phyloP scores from a whole-genome alignment of 768 basidiomycete species.

The Suillus sp. region DNA sequence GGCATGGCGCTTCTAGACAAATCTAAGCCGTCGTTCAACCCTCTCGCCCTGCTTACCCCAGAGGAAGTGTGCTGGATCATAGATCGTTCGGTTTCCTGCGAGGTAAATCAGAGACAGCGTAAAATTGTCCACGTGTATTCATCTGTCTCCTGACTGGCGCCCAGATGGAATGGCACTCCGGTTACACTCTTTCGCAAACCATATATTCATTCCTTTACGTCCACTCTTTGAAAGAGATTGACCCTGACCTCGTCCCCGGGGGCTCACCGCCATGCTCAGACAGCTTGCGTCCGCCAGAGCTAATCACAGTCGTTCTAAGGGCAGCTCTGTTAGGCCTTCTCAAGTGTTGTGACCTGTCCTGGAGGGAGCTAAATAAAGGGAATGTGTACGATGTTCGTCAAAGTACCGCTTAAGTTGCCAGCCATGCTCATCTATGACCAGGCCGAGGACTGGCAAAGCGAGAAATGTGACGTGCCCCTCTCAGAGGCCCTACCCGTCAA shows the following conservation, averaged over 20 bases:
- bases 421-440: conserved; percentile 34
- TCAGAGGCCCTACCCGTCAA: conserved; percentile 62
- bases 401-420: conserved; percentile 16
- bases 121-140: conserved; percentile 18
- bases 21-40: conserved; percentile 56
- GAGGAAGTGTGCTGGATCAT: conserved; percentile 89
- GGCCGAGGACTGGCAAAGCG: conserved; percentile 89
- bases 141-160: conserved; percentile 16
- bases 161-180: conserved; percentile 88
- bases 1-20: conserved; percentile 57
- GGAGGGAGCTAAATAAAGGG: conserved; percentile 79
- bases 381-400: conserved; percentile 73
- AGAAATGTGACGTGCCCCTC: conserved; percentile 82
- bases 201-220: conserved; percentile 79
- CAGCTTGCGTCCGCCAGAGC: conserved; percentile 54
- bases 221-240: conserved; percentile 62
- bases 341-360: conserved; percentile 81
- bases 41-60: conserved; percentile 61
- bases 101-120: conserved; percentile 51
- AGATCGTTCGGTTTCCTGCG: conserved; percentile 74
- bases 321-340: conserved; percentile 67
- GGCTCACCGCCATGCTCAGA: conserved; percentile 34
- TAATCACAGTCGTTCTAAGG: conserved; percentile 69
- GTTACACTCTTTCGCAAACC: conserved; percentile 84
- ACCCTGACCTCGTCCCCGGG: conserved; percentile 50